These are phyloP conservation scores for Podaxis sp. DNA, from an alignment of 768 basidiomycete species.

Conservation along the genomic window DNA sequence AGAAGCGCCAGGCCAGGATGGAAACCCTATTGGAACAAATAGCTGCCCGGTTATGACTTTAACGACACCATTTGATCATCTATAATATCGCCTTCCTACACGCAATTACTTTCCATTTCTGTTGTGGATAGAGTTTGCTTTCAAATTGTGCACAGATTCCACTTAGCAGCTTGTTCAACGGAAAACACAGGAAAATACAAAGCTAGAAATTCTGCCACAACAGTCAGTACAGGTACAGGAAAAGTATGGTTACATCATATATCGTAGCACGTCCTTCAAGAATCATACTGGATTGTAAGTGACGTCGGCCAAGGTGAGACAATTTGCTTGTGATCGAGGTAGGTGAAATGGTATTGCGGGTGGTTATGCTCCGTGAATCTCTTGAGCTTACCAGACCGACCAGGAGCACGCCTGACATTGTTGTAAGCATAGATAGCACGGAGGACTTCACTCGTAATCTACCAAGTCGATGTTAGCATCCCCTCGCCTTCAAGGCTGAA, in stretches of 20 bases:
- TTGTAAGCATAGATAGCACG: conserved; percentile 56
- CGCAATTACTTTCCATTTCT: background rate
- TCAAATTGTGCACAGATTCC: background rate
- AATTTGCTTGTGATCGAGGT: conserved; percentile 47
- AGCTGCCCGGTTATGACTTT: conserved; percentile 18
- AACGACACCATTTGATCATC: background rate
- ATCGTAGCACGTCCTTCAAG: background rate
- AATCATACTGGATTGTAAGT: conserved; percentile 51
- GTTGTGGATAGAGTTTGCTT: background rate
- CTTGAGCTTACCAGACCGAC: conserved; percentile 58
- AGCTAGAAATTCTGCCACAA: background rate
- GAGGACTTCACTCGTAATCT: conserved; percentile 60
- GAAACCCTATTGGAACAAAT: conserved; percentile 38
- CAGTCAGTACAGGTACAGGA: background rate
- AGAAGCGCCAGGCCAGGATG: conserved; percentile 42
- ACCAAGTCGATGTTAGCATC: background rate
- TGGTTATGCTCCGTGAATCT: conserved; percentile 48
- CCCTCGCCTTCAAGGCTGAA: background rate
- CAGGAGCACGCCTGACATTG: conserved; percentile 63
- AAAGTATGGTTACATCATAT: background rate
- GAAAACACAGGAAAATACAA: background rate
- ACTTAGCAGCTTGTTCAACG: background rate
- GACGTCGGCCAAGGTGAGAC: conserved; percentile 65
- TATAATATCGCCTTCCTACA: background rate
- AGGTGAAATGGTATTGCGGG: conserved; percentile 48